phyloP scores from a whole-genome alignment of 1,284 basidiomycete genomes.

The Cystobasidium sp. region DNA sequence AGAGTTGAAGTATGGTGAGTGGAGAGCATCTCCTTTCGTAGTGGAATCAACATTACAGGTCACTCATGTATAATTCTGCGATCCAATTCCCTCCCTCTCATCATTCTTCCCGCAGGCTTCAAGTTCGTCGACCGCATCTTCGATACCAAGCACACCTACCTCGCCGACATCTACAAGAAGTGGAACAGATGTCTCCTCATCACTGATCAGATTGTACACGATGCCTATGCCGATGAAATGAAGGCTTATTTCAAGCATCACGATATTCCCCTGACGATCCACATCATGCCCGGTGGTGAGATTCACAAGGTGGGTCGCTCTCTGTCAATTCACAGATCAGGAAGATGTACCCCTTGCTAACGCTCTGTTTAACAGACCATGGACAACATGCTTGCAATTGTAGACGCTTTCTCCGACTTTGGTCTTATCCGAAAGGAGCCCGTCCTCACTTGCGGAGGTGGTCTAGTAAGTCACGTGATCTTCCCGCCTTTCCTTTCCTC shows the following conservation, averaged over 20 bases:
- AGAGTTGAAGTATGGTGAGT: constrained; percentile 55
- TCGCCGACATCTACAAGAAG: constrained; percentile 59
- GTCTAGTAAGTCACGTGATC: constrained; percentile 55
- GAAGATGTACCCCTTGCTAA: no score
- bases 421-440: constrained; percentile 61
- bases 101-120: constrained; percentile 51
- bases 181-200: constrained; percentile 60
- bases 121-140: constrained; percentile 60
- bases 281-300: constrained; percentile 61
- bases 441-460: constrained; percentile 60
- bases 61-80: background rate
- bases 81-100: background rate
- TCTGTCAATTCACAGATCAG: no score
- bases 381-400: constrained; percentile 59
- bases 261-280: constrained; percentile 58
- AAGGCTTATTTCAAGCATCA: constrained; percentile 47
- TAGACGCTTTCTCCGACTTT: constrained; percentile 60
- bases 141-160: constrained; percentile 57
- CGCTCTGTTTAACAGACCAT: no score
- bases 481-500: background rate
- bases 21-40: background rate
- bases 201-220: constrained; percentile 58
- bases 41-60: background rate
- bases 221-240: constrained; percentile 54
- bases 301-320: constrained; percentile 58